A percentile compares a stretch with the other conserved stretches of the same genome.
phyloP scores from a whole-genome alignment of 257 asterid species.

The Anisodus acutangulus region DNA sequence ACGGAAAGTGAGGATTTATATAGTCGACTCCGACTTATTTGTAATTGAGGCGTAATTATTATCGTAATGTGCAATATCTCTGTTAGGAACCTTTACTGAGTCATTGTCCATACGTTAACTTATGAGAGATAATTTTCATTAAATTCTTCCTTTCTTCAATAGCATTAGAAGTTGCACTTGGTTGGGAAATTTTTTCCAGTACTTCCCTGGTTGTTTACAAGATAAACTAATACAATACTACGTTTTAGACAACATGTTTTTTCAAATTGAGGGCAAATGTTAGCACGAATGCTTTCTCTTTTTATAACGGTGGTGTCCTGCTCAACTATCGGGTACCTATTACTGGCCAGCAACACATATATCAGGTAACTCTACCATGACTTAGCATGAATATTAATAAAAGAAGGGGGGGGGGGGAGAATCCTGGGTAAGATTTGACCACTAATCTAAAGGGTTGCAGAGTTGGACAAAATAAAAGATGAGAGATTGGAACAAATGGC shows the following conservation, averaged over 20 bases:
- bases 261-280: background rate
- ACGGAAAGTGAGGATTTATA: background rate
- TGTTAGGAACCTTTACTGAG: background rate
- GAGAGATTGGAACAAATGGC: slow-evolving; percentile 16
- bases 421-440: background rate
- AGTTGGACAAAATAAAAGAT: background rate
- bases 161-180: background rate
- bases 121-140: background rate
- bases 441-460: background rate
- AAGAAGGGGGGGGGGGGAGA: background rate
- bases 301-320: background rate
- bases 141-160: background rate
- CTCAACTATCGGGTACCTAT: background rate
- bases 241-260: background rate
- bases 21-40: background rate
- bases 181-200: background rate
- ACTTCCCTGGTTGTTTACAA: background rate
- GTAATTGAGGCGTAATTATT: background rate
- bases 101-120: background rate
- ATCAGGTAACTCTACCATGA: background rate
- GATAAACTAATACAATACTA: background rate
- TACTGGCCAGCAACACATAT: background rate
- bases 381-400: background rate
- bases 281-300: background rate
- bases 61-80: background rate